Evolutionary conservation across 306 rosid genomes (phyloP), one percentile per base, ranked within the genome.

Genomic region (Prunus padus): DNA sequence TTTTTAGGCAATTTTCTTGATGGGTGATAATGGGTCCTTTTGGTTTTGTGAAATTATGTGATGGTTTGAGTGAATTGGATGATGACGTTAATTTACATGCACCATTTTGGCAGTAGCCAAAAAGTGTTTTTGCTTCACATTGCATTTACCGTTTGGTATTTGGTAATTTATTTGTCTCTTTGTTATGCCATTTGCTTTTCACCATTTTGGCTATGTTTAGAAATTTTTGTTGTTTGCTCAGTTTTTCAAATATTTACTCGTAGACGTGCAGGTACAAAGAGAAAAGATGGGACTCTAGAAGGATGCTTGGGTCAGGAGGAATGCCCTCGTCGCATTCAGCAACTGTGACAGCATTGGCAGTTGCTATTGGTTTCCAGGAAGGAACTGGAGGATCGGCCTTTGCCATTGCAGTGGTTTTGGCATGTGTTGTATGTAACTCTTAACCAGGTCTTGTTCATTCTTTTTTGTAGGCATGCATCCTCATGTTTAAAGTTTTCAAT

Each of bases 241-340:
- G 57, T 44, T 45, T 66, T 66, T 67, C 25, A 60, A 62, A 47
- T 49, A 47, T 46, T 67, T 52, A 37, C 22, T 73, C 64, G 45
- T 83, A 67, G 60, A 79, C 64, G 25, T 74, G 85, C 69, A 84
- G 88, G 88, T 84, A 64, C 81, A 84, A 81, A 71, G 88, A 84
- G 76, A 84, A 75, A 77, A 77, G 83, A 81, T 84, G 88, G 88
- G 88, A 84, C 71, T 84, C 88, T 23, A 78, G 75, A 54, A 81
- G 85, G 77, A 78, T 84, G 85, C 88, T 84, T n/a, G 84, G 87
- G 62, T 84, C 88, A 20, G 85, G 88, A 59, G 88, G 88, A 78
- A 84, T 84, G 88, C 88, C 88, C 22, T 84, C 88, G 5, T 84
- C 88, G 23, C 88, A 84, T 78, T 84, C 88, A 10, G 76, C 88